phyloP scores from a whole-genome alignment of 495 filamentous ascomycete species.

The Tuber calosporum region DNA sequence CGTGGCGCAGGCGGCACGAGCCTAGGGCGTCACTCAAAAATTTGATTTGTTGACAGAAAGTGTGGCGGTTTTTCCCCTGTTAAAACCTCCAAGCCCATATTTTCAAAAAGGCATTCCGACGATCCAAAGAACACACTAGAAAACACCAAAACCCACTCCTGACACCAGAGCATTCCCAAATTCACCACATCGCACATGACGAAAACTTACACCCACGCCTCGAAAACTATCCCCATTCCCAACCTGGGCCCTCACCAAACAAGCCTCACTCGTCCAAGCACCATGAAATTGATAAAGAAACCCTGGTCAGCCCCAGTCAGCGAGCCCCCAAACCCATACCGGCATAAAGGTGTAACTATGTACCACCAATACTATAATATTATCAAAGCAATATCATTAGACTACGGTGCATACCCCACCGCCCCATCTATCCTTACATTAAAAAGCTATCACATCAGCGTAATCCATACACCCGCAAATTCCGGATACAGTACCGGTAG shows the following conservation, averaged over 20 bases:
- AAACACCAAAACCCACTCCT: not conserved
- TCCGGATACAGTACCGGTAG: not conserved
- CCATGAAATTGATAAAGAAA: not conserved
- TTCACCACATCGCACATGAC: not conserved
- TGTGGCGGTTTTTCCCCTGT: not conserved
- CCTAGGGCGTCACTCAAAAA: not conserved
- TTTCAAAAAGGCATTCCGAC: too few species aligned
- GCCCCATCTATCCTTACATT: not conserved
- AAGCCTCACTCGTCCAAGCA: not conserved
- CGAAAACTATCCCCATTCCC: not conserved
- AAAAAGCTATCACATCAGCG: slow-evolving; percentile 1
- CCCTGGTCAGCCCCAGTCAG: not conserved
- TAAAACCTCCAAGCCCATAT: too few species aligned
- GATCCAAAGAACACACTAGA: too few species aligned
- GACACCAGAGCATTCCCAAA: not conserved
- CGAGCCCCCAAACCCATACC: not conserved
- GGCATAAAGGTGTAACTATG: not conserved
- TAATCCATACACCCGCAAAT: not conserved
- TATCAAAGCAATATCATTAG: not conserved
- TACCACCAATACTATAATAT: not conserved
- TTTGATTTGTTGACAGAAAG: not conserved
- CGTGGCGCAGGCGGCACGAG: not conserved
- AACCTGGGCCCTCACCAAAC: not conserved
- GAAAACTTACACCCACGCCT: too few species aligned
- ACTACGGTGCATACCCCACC: not conserved